These are phyloP conservation scores for Dothistroma septosporum DNA, from an alignment of 2,329 filamentous ascomycete genomes.

Conservation along the genomic window DNA sequence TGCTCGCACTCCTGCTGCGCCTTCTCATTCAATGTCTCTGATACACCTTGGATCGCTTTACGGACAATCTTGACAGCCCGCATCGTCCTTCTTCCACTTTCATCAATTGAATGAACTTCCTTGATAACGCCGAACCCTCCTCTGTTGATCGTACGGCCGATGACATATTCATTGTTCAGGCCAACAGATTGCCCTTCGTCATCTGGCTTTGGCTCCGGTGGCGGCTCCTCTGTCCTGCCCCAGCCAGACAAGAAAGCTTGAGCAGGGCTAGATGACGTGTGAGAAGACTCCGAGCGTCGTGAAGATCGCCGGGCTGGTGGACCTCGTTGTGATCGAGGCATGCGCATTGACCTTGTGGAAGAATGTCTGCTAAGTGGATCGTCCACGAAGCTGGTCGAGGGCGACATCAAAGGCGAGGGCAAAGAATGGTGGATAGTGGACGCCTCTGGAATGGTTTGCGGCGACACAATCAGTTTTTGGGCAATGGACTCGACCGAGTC, in stretches of 20 bases:
- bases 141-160: slow-evolving; percentile 62
- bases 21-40: slow-evolving; percentile 60
- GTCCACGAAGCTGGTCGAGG: slow-evolving; percentile 19
- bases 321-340: slow-evolving; percentile 18
- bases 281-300: slow-evolving; percentile 28
- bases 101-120: slow-evolving; percentile 60
- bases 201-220: slow-evolving; percentile 50
- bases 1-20: slow-evolving; percentile 65
- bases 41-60: slow-evolving; percentile 53
- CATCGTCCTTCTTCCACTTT: slow-evolving; percentile 47
- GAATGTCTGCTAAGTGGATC: slow-evolving; percentile 30
- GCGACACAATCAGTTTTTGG: slow-evolving; percentile 28
- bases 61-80: slow-evolving; percentile 65
- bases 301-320: slow-evolving; percentile 24
- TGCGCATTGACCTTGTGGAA: slow-evolving; percentile 28
- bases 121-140: slow-evolving; percentile 65
- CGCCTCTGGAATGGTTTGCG: slow-evolving; percentile 32
- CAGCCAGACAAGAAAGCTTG: slow-evolving; percentile 32
- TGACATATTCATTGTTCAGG: slow-evolving; percentile 57
- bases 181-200: slow-evolving; percentile 65
- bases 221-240: slow-evolving; percentile 26
- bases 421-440: slow-evolving; percentile 25
- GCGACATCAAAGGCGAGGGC: slow-evolving; percentile 25
- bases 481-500: slow-evolving; percentile 31
- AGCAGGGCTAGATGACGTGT: slow-evolving; percentile 31